A percentile compares a stretch with the other conserved stretches of the same genome.
Conservation (phyloP, 1,284 basidiomycete genomes). For the Boletellus deceptivus region DNA sequence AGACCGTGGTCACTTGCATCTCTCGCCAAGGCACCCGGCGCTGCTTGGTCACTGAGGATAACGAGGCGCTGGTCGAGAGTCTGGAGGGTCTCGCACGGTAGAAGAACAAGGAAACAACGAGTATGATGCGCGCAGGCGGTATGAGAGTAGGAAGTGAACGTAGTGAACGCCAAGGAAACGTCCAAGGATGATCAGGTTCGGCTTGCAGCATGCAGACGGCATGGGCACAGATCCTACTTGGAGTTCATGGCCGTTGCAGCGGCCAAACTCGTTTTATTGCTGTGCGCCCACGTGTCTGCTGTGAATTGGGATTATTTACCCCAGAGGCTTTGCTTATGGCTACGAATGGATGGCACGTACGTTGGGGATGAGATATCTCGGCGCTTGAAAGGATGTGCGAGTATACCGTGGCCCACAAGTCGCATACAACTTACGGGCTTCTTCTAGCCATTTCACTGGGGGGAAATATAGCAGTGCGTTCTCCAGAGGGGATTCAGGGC, state of each 20-base stretch:
- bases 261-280: constrained; percentile 81
- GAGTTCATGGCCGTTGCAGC: constrained; percentile 82
- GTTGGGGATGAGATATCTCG: constrained; percentile 72
- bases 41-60: constrained; percentile 58
- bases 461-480: constrained; percentile 59
- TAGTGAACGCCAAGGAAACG: constrained; percentile 65
- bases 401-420: constrained; percentile 26
- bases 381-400: constrained; percentile 74
- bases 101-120: constrained; percentile 34
- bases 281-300: constrained; percentile 58
- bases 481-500: constrained; percentile 78
- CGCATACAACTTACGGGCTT: background rate
- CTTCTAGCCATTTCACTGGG: constrained; percentile 43
- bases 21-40: constrained; percentile 61
- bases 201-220: constrained; percentile 40
- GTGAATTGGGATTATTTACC: constrained; percentile 84
- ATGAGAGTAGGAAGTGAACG: constrained; percentile 56
- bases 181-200: constrained; percentile 71
- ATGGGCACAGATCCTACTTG: constrained; percentile 59
- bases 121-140: constrained; percentile 8
- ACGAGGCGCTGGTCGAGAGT: constrained; percentile 55
- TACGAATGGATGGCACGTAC: constrained; percentile 75
- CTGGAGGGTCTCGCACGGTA: constrained; percentile 52
- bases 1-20: constrained; percentile 73
- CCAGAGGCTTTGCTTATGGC: constrained; percentile 76